Base-by-base conservation (phyloP, 2,329 filamentous ascomycete species). In the Fusarium anguioides region DNA sequence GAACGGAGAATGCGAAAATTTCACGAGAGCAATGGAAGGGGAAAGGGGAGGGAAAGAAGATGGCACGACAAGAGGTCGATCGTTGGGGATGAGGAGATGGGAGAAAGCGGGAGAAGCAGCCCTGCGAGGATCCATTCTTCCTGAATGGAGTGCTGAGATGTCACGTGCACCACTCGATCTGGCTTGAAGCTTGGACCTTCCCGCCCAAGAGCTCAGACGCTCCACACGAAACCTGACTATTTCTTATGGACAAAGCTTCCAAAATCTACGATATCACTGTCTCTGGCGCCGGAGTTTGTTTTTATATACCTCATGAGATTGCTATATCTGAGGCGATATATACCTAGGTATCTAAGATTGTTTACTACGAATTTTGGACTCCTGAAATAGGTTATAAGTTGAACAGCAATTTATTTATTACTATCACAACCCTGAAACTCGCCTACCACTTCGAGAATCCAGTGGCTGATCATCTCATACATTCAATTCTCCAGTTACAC, bases 41-140 rank as follows among this genome's bases (percentile, higher is more conserved):
- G 58, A 59, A 60, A 36, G 53, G 60, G 67, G 56, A 40, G 60
- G 61, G 52, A 62, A 55, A 37, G 37, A 62, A 50, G 65, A 69
- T 69, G 66, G 71, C 69, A 67, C 69, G 59, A 73, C 71, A 62
- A 67, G 61, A 71, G 59, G 66, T 62, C 64, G 56, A 59, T 61
- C 49, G 57, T 53, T 66, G 48, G 45, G 51, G 44, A 60, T 58
- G 68, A 60, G 59, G 67, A 70, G 70, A 64, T 65, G 64, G 69
- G 60, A 70, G 69, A 71, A 72, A 58, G 66, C 66, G 64, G 59
- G 69, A 71, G 62, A 72, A 70, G 66, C 50, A 68, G 69, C 71
- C 47, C 64, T 66, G 55, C 42, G 54, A 64, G 46, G 52, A 65
- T 55, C 35, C 39, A 42, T 50, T 33, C 44, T 44, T 50, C 36